A percentile compares a stretch with the other conserved stretches of the same genome.
phyloP scores from a whole-genome alignment of 495 filamentous ascomycete species.

The Aspergillus sparsus region DNA sequence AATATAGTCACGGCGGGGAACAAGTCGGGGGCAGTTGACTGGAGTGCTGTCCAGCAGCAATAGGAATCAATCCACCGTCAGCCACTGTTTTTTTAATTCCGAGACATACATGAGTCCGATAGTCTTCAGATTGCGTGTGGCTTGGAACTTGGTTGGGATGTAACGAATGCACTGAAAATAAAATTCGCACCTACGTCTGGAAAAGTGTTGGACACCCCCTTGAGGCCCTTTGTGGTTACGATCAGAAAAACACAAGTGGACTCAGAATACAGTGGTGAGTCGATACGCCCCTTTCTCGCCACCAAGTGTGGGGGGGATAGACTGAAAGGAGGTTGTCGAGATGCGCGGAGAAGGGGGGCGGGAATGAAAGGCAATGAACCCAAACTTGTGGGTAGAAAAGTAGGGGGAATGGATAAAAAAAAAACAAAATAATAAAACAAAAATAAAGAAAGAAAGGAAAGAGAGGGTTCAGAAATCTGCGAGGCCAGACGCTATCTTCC shows the following conservation, averaged over 20 bases:
- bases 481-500: constrained; percentile 14
- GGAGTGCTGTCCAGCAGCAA: constrained; percentile 33
- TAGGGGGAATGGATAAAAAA: constrained; percentile 2
- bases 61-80: constrained; percentile 9
- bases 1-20: not conserved
- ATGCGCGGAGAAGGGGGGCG: not conserved
- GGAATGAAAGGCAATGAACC: not conserved
- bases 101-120: constrained; percentile 14
- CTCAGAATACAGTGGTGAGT: not conserved
- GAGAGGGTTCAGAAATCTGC: constrained; percentile 2
- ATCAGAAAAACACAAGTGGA: not conserved
- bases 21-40: constrained; percentile 3
- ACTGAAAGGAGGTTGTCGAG: not conserved
- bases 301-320: constrained; percentile 3
- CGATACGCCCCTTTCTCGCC: not conserved
- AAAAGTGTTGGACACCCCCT: constrained; percentile 3
- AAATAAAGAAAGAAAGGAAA: constrained; percentile 9
- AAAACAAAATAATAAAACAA: constrained; percentile 11
- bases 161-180: constrained; percentile 8
- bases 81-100: constrained; percentile 13
- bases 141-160: constrained; percentile 12
- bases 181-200: constrained; percentile 16
- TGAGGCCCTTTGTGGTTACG: not conserved
- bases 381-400: not conserved
- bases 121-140: not conserved